phyloP scores from a whole-genome alignment of 2,329 filamentous ascomycete species.

The Aureobasidium sp. region DNA sequence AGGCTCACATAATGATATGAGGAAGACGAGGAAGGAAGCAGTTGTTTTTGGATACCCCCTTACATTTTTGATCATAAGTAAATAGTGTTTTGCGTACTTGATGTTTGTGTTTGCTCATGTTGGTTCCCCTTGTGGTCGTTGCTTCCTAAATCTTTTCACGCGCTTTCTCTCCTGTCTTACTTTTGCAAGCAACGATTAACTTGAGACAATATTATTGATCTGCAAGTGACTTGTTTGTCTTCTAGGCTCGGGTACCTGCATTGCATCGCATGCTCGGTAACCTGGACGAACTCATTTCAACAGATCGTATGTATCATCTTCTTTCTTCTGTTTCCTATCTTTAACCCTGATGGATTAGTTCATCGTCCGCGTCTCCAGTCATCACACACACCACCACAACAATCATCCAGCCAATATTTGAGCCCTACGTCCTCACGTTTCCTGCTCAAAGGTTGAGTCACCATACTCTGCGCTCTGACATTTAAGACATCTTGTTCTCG shows the following conservation, averaged over 20 bases:
- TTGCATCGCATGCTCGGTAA: not conserved
- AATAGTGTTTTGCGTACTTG: conserved; percentile 5
- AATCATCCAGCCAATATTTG: no score
- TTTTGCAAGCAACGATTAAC: no score
- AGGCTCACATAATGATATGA: not conserved
- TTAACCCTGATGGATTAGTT: not conserved
- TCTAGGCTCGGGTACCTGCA: not conserved
- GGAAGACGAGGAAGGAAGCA: not conserved
- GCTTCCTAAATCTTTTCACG: no score
- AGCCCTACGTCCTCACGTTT: no score
- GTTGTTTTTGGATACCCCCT: conserved; percentile 14
- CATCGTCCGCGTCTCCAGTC: no score
- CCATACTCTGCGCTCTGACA: no score
- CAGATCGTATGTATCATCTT: not conserved
- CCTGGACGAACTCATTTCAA: not conserved
- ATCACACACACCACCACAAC: no score
- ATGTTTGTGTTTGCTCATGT: not conserved
- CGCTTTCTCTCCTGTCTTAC: no score
- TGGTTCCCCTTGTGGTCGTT: not conserved
- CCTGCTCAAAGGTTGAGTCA: no score
- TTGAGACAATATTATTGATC: not conserved
- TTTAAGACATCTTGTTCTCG: no score
- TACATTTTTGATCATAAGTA: not conserved
- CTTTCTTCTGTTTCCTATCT: not conserved
- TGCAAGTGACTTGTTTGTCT: not conserved